Evolutionary conservation across 805 yeast genomes (phyloP).

Genomic region (Saturnispora kantuleensis): DNA sequence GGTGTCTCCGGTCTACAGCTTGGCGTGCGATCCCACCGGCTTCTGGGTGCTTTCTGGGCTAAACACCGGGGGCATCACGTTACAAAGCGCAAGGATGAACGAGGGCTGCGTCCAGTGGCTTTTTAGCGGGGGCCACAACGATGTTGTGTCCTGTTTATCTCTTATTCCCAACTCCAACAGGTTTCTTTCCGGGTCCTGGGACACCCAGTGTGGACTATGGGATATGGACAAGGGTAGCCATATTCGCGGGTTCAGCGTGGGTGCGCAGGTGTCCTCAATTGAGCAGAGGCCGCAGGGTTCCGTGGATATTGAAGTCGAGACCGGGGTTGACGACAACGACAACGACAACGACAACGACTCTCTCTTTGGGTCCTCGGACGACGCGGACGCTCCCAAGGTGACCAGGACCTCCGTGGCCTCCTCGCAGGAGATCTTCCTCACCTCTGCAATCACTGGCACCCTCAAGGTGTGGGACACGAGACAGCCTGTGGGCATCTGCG

Average conservation of each 20-base stretch:
- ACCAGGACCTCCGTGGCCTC: no score
- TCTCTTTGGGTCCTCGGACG: constrained; percentile 38
- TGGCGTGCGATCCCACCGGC: constrained; percentile 77
- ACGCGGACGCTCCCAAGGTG: constrained; percentile 18
- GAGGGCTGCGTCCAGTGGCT: constrained; percentile 80
- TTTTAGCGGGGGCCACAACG: constrained; percentile 48
- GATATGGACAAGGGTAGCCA: constrained; percentile 68
- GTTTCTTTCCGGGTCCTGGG: constrained; percentile 87
- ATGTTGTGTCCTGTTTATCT: constrained; percentile 63
- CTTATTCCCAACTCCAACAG: constrained; percentile 52
- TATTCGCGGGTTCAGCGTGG: constrained; percentile 39
- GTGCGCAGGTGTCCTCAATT: constrained; percentile 73
- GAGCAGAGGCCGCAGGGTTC: constrained; percentile 56
- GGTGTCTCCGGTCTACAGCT: constrained; percentile 76
- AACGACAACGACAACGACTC: constrained; percentile 27
- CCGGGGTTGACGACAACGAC: constrained; percentile 17
- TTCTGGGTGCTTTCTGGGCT: constrained; percentile 81
- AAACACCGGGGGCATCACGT: constrained; percentile 71
- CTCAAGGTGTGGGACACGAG: constrained; percentile 79
- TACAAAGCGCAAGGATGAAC: constrained; percentile 72
- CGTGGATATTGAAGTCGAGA: constrained; percentile 9
- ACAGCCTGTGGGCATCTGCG: constrained; percentile 7
- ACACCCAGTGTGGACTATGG: constrained; percentile 70
- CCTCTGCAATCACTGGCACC: constrained; percentile 78
- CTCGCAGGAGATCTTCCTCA: constrained; percentile 10